Evolutionary conservation across 192 early-diverging fungal species (phyloP).

Genomic region (Gonapodya prolifera): DNA sequence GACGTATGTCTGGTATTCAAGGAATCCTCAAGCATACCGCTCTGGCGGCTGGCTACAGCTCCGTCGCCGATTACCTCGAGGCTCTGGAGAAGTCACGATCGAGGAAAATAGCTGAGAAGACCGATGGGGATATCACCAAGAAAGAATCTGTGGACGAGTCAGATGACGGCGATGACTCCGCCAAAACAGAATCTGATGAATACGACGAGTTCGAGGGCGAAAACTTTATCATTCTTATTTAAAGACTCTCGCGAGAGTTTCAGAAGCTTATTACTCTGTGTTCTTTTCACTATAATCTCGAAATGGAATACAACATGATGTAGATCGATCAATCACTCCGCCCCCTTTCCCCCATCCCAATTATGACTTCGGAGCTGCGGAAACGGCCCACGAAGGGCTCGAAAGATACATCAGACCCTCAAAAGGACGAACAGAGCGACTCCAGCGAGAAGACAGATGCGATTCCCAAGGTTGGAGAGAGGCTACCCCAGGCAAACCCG

Average conservation of each 20-base stretch:
- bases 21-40: constrained; percentile 11
- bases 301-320: no score
- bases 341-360: background rate
- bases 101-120: background rate
- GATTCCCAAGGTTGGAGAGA: background rate
- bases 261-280: no score
- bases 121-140: background rate
- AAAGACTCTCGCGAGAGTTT: no score
- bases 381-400: background rate
- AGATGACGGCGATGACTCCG: no score
- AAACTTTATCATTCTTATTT: background rate
- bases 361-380: background rate
- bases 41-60: constrained; percentile 3
- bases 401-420: background rate
- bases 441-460: background rate
- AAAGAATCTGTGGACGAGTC: no score
- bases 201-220: background rate
- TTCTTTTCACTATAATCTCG: no score
- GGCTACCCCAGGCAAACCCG: background rate
- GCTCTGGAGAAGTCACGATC: constrained; percentile 6
- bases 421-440: background rate
- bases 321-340: no score
- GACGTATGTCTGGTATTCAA: background rate
- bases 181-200: background rate
- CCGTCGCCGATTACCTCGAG: constrained; percentile 16